Evolutionary conservation across 192 early-diverging fungal genomes (phyloP).

Genomic region (Chytriomyces confervae): DNA sequence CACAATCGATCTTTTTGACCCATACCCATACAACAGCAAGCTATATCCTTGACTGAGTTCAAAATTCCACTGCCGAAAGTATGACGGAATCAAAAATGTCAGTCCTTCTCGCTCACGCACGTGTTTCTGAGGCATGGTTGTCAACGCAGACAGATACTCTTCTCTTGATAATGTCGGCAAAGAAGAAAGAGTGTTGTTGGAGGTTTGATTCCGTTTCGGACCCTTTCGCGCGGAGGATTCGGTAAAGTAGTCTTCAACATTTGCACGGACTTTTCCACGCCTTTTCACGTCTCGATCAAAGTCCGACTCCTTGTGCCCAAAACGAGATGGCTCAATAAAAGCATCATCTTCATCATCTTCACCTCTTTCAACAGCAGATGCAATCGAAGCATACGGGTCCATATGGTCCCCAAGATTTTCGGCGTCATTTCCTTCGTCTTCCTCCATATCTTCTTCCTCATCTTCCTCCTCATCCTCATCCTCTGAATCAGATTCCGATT

Average conservation of each 20-base stretch:
- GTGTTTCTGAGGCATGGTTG: constrained; percentile 33
- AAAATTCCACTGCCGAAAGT: constrained; percentile 88
- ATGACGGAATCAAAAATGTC: constrained; percentile 13
- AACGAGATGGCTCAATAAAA: constrained; percentile 20
- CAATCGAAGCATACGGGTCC: neutral
- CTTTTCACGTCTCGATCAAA: constrained; percentile 40
- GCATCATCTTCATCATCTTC: constrained; percentile 42
- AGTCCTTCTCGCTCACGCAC: constrained; percentile 40
- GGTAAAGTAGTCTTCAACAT: constrained; percentile 73
- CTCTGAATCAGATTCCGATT: constrained; percentile 29
- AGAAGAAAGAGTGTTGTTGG: constrained; percentile 85
- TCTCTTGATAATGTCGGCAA: constrained; percentile 76
- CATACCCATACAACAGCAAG: constrained; percentile 90
- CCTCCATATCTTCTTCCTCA: constrained; percentile 44
- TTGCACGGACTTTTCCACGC: constrained; percentile 53
- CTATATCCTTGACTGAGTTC: constrained; percentile 85
- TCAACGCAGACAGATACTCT: constrained; percentile 57
- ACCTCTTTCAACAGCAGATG: constrained; percentile 18
- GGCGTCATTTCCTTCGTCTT: constrained; percentile 36
- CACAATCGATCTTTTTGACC: constrained; percentile 86
- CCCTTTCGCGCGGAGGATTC: constrained; percentile 59
- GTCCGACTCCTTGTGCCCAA: constrained; percentile 34
- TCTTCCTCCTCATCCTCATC: constrained; percentile 29
- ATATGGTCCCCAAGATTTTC: neutral
- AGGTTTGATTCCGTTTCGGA: constrained; percentile 58